Evolutionary conservation across 139 green algal species (phyloP).

Genomic region (Gonium pectorale): DNA sequence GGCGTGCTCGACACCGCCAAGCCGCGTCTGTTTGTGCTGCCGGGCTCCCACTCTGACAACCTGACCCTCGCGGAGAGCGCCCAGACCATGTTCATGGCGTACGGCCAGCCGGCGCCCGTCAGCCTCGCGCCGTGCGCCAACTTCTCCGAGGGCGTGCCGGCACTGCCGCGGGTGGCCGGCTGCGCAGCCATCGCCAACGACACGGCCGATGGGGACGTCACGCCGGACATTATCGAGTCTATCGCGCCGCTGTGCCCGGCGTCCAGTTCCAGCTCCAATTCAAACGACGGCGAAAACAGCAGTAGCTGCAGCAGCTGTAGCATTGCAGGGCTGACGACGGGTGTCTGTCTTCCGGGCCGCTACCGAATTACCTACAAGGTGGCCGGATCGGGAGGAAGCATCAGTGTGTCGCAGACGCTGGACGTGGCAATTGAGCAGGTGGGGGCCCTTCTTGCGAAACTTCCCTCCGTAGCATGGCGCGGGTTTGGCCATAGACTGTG

Average conservation of each 20-base stretch:
- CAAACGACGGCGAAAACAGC: too few relatives aligned
- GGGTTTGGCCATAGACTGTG: too few relatives aligned
- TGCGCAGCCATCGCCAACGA: neutral
- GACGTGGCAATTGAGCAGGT: neutral
- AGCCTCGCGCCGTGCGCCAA: slow-evolving; percentile 4
- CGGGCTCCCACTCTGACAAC: neutral
- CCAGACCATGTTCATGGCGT: slow-evolving; percentile 10
- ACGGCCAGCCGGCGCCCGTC: neutral
- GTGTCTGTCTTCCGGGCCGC: slow-evolving; percentile 1
- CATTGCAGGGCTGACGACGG: neutral
- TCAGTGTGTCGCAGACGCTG: neutral
- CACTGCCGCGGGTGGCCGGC: neutral
- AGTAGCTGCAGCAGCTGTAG: neutral
- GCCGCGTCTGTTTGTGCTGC: slow-evolving; percentile 5
- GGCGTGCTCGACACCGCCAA: neutral
- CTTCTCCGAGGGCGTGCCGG: neutral
- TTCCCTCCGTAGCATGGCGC: too few relatives aligned
- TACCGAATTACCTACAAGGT: slow-evolving; percentile 10
- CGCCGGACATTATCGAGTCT: neutral
- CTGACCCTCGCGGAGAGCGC: neutral
- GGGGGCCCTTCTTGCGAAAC: too few relatives aligned
- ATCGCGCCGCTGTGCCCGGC: neutral
- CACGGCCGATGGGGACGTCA: neutral
- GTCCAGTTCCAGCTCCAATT: neutral
- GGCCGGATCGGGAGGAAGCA: neutral